Percentiles rank a stretch among this genome's conserved stretches.
phyloP scores from a whole-genome alignment of 116 monocot species.

The Dioscorea cayenensis region DNA sequence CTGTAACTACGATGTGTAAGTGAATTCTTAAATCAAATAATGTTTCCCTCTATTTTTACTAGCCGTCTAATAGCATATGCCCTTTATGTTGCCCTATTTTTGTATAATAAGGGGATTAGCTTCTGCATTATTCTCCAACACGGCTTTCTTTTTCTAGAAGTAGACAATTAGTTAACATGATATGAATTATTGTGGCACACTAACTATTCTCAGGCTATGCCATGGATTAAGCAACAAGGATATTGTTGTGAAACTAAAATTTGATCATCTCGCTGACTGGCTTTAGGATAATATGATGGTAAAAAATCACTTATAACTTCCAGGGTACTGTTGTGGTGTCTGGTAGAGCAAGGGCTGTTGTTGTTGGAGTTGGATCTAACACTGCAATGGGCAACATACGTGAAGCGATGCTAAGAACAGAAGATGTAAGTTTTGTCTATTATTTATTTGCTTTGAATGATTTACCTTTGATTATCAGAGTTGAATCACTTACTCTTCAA shows the following conservation, averaged over 20 bases:
- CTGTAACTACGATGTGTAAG: too few relatives aligned
- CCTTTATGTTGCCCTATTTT: too few relatives aligned
- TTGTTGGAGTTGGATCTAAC: slow-evolving; percentile 90
- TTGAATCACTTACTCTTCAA: background rate
- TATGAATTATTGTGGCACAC: too few relatives aligned
- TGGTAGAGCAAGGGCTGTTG: slow-evolving; percentile 96
- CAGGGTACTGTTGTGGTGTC: slow-evolving; percentile 97
- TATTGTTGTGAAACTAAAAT: background rate
- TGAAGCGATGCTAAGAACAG: slow-evolving; percentile 95
- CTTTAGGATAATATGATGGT: background rate
- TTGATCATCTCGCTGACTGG: background rate
- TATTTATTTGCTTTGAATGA: background rate
- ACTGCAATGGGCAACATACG: slow-evolving; percentile 99
- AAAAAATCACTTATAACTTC: background rate
- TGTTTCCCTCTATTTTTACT: too few relatives aligned
- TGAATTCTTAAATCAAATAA: too few relatives aligned
- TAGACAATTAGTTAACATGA: too few relatives aligned
- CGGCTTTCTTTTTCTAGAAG: too few relatives aligned
- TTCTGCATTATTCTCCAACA: too few relatives aligned
- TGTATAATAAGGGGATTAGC: too few relatives aligned
- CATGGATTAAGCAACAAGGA: too few relatives aligned
- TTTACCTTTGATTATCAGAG: background rate
- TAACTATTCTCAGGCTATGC: too few relatives aligned
- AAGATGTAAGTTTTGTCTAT: slow-evolving; percentile 61
- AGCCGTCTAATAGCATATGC: too few relatives aligned